These are phyloP conservation scores for Pezicula rhizophila DNA, from an alignment of 2,329 filamentous ascomycete species.

Conservation along the genomic window DNA sequence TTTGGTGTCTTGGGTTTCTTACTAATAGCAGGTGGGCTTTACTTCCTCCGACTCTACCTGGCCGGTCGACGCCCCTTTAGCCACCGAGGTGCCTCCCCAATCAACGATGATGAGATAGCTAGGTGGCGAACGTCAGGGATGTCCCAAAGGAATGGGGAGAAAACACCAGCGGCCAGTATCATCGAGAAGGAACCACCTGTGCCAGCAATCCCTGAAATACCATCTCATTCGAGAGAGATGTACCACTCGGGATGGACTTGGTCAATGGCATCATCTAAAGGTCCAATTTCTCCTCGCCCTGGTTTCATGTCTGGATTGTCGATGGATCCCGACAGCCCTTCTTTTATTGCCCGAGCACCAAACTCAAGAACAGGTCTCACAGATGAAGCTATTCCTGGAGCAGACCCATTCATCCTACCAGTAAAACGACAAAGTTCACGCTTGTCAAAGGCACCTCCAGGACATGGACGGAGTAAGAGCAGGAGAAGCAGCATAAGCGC, in stretches of 20 bases:
- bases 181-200: not conserved
- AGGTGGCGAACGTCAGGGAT: conserved; percentile 41
- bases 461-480: conserved; percentile 23
- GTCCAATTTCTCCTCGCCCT: conserved; percentile 15
- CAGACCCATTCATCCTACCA: conserved; percentile 49
- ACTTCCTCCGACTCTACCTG: conserved; percentile 17
- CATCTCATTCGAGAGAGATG: not conserved
- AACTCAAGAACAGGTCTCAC: conserved; percentile 58
- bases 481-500: conserved; percentile 24
- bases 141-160: conserved; percentile 9
- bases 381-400: conserved; percentile 54
- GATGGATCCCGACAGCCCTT: conserved; percentile 24
- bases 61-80: conserved; percentile 35
- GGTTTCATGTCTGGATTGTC: conserved; percentile 24
- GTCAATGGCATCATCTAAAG: conserved; percentile 10
- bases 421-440: conserved; percentile 48
- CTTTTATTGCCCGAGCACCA: conserved; percentile 52
- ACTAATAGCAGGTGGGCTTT: conserved; percentile 13
- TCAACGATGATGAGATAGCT: conserved; percentile 60
- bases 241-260: conserved; percentile 20
- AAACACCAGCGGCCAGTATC: conserved; percentile 4
- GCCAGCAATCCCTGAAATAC: not conserved
- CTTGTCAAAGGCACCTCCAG: conserved; percentile 38
- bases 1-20: conserved; percentile 22
- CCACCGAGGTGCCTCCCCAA: conserved; percentile 52